Evolutionary conservation across 208 protist genomes (phyloP).

Genomic region (Tritrichomonas foetus): DNA sequence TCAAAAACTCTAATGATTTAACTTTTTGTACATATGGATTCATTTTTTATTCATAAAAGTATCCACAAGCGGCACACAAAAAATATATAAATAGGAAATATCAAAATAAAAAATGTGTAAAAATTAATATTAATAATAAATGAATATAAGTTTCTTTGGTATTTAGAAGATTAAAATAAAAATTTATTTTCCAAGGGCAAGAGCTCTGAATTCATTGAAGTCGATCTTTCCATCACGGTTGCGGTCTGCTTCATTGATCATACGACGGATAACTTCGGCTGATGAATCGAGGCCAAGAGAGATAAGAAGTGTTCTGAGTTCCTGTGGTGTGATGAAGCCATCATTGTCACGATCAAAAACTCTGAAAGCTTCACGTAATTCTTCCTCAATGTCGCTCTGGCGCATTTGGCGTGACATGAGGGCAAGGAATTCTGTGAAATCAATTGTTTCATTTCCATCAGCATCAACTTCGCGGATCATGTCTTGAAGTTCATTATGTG

Average conservation of each 20-base stretch:
- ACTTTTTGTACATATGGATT: no score
- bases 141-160: no score
- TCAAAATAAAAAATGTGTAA: no score
- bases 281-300: not conserved
- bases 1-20: no score
- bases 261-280: constrained; percentile 7
- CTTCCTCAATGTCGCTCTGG: constrained; percentile 56
- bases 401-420: constrained; percentile 65
- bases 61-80: no score
- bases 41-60: no score
- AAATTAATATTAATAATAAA: no score
- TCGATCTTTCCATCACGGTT: constrained; percentile 40
- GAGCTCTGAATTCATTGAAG: not conserved
- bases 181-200: constrained; percentile 36
- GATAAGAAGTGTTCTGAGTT: not conserved
- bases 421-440: constrained; percentile 82
- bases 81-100: no score
- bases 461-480: constrained; percentile 44
- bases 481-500: constrained; percentile 39
- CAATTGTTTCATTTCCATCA: constrained; percentile 70
- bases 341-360: constrained; percentile 36
- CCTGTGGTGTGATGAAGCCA: constrained; percentile 25
- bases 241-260: constrained; percentile 38
- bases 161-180: no score
- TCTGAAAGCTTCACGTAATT: constrained; percentile 27